A percentile compares a stretch with the other conserved stretches of the same genome.
phyloP scores from a whole-genome alignment of 1,284 basidiomycete species.

The Cutaneotrichosporon curvatum region DNA sequence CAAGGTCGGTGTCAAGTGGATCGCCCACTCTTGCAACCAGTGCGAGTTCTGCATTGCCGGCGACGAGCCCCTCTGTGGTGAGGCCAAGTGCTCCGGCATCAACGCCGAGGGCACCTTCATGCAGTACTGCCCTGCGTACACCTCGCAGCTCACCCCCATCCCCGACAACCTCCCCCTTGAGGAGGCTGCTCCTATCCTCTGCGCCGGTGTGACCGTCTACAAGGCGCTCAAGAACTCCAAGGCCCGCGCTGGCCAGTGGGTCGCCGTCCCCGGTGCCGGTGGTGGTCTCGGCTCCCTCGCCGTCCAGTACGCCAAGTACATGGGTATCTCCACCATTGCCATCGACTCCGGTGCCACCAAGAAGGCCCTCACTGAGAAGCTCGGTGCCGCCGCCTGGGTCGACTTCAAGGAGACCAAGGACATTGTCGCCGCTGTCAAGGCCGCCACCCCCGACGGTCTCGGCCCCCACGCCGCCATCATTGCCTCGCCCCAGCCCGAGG shows the following conservation, averaged over 20 bases:
- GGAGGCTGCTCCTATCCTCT: conserved; percentile 73
- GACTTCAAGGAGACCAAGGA: conserved; percentile 58
- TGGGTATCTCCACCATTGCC: conserved; percentile 71
- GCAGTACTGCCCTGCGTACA: conserved; percentile 49
- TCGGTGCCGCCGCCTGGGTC: conserved; percentile 72
- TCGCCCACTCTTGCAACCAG: conserved; percentile 61
- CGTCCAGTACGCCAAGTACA: conserved; percentile 66
- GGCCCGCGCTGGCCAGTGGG: conserved; percentile 67
- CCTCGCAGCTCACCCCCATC: conserved; percentile 66
- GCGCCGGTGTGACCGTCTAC: conserved; percentile 59
- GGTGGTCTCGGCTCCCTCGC: conserved; percentile 53
- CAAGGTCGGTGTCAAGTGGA: conserved; percentile 73
- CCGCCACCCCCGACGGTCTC: conserved; percentile 56
- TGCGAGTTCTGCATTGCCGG: conserved; percentile 70
- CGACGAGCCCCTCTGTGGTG: conserved; percentile 56
- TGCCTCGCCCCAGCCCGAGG: conserved; percentile 51
- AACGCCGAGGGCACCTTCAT: conserved; percentile 44
- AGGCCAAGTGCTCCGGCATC: conserved; percentile 62
- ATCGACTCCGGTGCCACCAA: conserved; percentile 71
- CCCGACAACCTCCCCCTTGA: conserved; percentile 60
- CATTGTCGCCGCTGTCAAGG: conserved; percentile 44
- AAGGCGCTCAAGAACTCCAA: conserved; percentile 71
- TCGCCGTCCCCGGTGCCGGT: conserved; percentile 56
- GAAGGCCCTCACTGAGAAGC: conserved; percentile 57
- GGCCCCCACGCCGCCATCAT: conserved; percentile 71